Evolutionary conservation across 2,329 filamentous ascomycete species (phyloP).

Genomic region (Pyricularia sp.): DNA sequence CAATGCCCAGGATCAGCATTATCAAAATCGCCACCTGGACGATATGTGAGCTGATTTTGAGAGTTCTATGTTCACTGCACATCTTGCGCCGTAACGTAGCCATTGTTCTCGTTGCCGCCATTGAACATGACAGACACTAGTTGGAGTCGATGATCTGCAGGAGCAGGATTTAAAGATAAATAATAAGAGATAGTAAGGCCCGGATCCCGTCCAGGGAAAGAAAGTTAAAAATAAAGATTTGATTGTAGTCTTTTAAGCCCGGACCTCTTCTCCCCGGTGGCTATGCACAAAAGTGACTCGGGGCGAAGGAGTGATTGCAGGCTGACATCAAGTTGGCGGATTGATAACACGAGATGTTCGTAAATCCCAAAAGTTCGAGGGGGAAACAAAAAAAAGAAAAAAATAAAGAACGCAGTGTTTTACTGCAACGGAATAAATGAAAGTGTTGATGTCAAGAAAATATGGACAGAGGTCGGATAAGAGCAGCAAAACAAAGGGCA

Average conservation of each 20-base stretch:
- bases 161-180: background rate
- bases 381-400: background rate
- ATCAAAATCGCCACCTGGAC: slow-evolving; percentile 10
- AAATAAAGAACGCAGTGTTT: background rate
- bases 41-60: slow-evolving; percentile 1
- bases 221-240: too few relatives aligned
- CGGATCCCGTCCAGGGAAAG: background rate
- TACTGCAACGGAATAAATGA: background rate
- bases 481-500: background rate
- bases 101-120: background rate
- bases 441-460: background rate
- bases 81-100: background rate
- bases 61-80: background rate
- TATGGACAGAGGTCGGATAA: background rate
- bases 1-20: slow-evolving; percentile 12
- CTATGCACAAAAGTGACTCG: background rate
- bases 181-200: background rate
- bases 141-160: background rate
- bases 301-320: background rate
- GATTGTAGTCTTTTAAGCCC: background rate
- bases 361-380: background rate
- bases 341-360: background rate
- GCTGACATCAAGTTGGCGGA: background rate
- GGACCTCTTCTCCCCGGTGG: background rate
- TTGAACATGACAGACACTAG: background rate